Conservation (phyloP, 2,329 filamentous ascomycete genomes). For the Fusarium sp. region DNA sequence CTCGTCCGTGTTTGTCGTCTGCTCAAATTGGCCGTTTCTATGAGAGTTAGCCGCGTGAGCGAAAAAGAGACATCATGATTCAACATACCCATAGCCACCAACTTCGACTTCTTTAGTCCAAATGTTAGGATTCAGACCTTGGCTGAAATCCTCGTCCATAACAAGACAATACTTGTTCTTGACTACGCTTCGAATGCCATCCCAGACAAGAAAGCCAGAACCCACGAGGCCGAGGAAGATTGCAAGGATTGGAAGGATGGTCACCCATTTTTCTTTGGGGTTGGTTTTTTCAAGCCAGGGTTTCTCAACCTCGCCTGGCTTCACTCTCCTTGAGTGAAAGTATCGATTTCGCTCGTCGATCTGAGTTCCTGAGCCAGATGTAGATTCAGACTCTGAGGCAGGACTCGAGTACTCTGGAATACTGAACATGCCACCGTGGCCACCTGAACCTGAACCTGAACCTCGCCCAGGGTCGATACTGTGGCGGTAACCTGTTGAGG, state of each 20-base stretch:
- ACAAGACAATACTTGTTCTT: slow-evolving; percentile 79
- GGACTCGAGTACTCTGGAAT: slow-evolving; percentile 35
- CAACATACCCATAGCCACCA: slow-evolving; percentile 77
- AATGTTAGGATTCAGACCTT: slow-evolving; percentile 66
- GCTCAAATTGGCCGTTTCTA: slow-evolving; percentile 84
- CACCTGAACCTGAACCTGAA: slow-evolving; percentile 21
- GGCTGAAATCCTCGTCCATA: slow-evolving; percentile 72
- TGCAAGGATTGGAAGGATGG: slow-evolving; percentile 79
- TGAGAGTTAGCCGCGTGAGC: not conserved
- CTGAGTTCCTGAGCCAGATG: slow-evolving; percentile 50
- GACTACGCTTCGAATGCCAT: slow-evolving; percentile 76
- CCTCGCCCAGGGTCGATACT: slow-evolving; percentile 20
- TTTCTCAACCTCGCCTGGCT: slow-evolving; percentile 78
- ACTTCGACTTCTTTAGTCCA: slow-evolving; percentile 82
- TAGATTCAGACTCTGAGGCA: slow-evolving; percentile 56
- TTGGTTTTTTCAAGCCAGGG: slow-evolving; percentile 81
- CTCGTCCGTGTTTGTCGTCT: slow-evolving; percentile 76
- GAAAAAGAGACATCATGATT: too few species aligned
- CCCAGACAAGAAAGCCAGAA: slow-evolving; percentile 78
- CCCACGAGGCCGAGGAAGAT: slow-evolving; percentile 74
- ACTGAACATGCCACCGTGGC: slow-evolving; percentile 34
- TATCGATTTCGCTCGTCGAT: slow-evolving; percentile 62
- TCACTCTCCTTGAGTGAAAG: slow-evolving; percentile 79
- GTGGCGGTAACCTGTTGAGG: slow-evolving; percentile 20
- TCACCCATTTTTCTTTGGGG: slow-evolving; percentile 86